Conservation (phyloP, 345 rosid genomes). For the Populus euphratica region DNA sequence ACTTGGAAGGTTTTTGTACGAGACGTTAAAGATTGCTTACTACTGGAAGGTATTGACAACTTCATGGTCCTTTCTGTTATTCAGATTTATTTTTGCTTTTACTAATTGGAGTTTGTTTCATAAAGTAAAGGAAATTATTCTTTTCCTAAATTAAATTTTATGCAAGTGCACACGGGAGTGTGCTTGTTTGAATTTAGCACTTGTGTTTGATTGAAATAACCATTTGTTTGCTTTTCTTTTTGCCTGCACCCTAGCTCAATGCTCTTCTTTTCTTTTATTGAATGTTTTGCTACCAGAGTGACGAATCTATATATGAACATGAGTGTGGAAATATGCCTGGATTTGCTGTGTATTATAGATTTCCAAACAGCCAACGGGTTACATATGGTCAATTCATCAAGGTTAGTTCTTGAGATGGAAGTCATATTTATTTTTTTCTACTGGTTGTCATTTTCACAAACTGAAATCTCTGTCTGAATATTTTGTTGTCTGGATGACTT, state of each 20-base stretch:
- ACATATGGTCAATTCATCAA: constrained; percentile 96
- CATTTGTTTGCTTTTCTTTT: neutral
- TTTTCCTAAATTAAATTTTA: neutral
- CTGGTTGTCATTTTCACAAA: neutral
- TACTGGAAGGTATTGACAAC: constrained; percentile 73
- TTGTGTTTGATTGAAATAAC: neutral
- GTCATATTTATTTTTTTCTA: neutral
- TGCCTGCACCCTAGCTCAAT: constrained; percentile 1
- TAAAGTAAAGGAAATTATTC: neutral
- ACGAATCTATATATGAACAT: constrained; percentile 87
- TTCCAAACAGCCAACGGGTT: constrained; percentile 95
- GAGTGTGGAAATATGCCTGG: constrained; percentile 99
- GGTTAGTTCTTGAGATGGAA: constrained; percentile 45
- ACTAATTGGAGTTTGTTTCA: neutral
- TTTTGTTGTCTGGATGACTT: neutral
- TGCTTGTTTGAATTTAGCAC: neutral
- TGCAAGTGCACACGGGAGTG: neutral
- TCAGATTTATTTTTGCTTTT: neutral
- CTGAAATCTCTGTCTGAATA: neutral
- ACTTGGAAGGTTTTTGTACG: constrained; percentile 87
- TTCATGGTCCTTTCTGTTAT: neutral
- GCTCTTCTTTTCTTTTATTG: neutral
- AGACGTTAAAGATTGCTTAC: constrained; percentile 94
- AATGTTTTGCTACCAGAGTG: constrained; percentile 53
- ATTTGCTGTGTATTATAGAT: constrained; percentile 95